These are phyloP conservation scores for Populus trichocarpa DNA, from an alignment of 441 rosid species.

Conservation along the genomic window DNA sequence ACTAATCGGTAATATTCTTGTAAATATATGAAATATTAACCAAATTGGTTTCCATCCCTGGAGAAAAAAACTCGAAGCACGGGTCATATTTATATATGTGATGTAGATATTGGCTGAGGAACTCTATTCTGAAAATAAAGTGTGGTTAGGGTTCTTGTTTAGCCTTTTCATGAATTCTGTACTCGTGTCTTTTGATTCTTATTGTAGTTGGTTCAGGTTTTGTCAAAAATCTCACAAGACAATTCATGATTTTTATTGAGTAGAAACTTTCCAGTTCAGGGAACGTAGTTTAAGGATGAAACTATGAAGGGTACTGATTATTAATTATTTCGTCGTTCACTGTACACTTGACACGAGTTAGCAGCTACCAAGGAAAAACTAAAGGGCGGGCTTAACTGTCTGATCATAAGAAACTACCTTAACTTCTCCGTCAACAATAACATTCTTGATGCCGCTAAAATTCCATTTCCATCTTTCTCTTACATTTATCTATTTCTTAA, in stretches of 20 bases:
- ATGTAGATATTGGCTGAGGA: no score
- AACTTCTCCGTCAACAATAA: slow-evolving; percentile 20
- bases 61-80: no score
- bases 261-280: not conserved
- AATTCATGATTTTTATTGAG: not conserved
- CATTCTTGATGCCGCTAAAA: not conserved
- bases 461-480: not conserved
- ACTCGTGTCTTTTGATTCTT: not conserved
- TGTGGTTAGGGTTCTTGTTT: no score
- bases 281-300: not conserved
- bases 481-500: not conserved
- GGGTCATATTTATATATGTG: no score
- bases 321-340: not conserved
- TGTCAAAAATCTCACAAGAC: not conserved
- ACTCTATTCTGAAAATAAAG: no score
- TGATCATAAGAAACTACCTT: not conserved
- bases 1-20: no score
- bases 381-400: slow-evolving; percentile 8
- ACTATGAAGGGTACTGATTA: not conserved
- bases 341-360: not conserved
- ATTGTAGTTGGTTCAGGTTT: not conserved
- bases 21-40: no score
- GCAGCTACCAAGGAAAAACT: not conserved
- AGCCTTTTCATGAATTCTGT: no score
- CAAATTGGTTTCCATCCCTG: no score